These are phyloP conservation scores for Fusarium oxysporum DNA, from an alignment of 2,329 filamentous ascomycete genomes.

Conservation along the genomic window DNA sequence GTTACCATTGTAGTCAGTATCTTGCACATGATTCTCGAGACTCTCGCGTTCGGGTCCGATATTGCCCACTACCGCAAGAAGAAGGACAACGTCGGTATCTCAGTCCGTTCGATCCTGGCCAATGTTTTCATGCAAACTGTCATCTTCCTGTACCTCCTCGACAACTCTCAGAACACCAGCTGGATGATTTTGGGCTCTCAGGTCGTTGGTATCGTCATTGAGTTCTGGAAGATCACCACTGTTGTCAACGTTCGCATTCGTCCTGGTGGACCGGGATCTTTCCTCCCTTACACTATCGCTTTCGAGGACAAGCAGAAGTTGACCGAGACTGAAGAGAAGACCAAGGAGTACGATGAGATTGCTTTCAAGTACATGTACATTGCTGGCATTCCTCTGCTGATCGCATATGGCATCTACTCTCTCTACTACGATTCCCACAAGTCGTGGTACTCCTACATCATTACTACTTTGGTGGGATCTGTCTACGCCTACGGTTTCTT, in stretches of 20 bases:
- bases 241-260: slow-evolving; percentile 89
- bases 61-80: slow-evolving; percentile 99
- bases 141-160: slow-evolving; percentile 96
- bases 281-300: slow-evolving; percentile 81
- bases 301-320: slow-evolving; percentile 99
- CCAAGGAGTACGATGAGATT: slow-evolving; percentile 97
- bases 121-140: slow-evolving; percentile 98
- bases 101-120: slow-evolving; percentile 92
- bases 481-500: slow-evolving; percentile 99
- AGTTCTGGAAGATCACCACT: slow-evolving; percentile 95
- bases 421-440: slow-evolving; percentile 95
- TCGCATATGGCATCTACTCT: slow-evolving; percentile 91
- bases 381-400: slow-evolving; percentile 85
- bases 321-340: slow-evolving; percentile 95
- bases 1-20: slow-evolving; percentile 88
- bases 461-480: slow-evolving; percentile 92
- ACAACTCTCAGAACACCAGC: slow-evolving; percentile 97
- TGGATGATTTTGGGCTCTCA: slow-evolving; percentile 99
- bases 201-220: slow-evolving; percentile 79
- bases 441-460: slow-evolving; percentile 97
- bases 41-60: slow-evolving; percentile 95
- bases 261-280: slow-evolving; percentile 72
- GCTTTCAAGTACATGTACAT: slow-evolving; percentile 98
- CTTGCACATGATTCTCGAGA: slow-evolving; percentile 94
- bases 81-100: slow-evolving; percentile 98